These are phyloP conservation scores for Chlorella vulgaris DNA, from an alignment of 139 green algal species.

Conservation along the genomic window DNA sequence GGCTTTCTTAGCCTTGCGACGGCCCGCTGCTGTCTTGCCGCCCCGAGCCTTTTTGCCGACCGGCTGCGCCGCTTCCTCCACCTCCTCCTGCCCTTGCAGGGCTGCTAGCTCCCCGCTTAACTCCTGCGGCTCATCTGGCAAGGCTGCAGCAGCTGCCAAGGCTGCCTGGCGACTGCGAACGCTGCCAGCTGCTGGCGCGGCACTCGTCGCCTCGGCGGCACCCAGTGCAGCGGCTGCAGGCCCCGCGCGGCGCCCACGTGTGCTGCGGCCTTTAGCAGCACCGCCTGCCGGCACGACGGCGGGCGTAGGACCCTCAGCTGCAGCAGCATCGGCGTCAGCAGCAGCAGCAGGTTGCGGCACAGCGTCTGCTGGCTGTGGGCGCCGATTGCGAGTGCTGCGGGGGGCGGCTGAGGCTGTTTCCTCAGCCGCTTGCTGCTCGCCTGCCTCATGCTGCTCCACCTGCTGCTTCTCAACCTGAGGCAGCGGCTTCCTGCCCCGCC, in stretches of 20 bases:
- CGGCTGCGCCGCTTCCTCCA: no score
- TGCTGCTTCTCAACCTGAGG: constrained; percentile 1
- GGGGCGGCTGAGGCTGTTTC: neutral
- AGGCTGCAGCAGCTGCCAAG: neutral
- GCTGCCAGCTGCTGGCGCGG: neutral
- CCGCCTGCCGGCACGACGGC: neutral
- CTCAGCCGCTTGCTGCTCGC: neutral
- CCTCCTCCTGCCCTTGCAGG: constrained; percentile 1
- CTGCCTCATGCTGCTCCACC: neutral
- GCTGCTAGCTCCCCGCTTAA: neutral
- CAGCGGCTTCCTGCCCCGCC: constrained; percentile 6
- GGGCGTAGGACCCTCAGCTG: neutral
- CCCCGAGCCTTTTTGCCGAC: no score
- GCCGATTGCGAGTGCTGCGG: neutral
- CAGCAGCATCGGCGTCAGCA: neutral
- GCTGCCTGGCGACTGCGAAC: neutral
- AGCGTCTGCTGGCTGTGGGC: neutral
- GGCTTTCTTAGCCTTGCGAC: no score
- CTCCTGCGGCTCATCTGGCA: neutral
- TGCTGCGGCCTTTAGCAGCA: neutral
- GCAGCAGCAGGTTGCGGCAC: neutral
- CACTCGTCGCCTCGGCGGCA: neutral
- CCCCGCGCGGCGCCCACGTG: neutral
- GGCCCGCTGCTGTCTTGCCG: no score
- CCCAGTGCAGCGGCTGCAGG: neutral